Evolutionary conservation across 805 yeast species (phyloP), one percentile per base, ranked within the genome.

Genomic region (Wickerhamomyces pijperi): DNA sequence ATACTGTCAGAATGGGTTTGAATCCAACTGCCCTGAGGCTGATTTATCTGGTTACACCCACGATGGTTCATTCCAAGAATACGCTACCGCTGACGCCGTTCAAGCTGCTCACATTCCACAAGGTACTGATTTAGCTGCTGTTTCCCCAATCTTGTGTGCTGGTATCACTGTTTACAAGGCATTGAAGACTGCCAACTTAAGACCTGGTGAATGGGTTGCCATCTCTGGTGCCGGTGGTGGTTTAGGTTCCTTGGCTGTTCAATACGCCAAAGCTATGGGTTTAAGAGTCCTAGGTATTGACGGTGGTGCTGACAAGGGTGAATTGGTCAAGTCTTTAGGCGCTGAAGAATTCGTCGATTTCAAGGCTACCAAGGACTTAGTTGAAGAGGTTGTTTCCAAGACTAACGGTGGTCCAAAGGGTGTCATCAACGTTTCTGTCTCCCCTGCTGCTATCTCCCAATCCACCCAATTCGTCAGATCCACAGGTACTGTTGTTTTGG

Each of bases 151-250:
- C 55, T 72, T 85, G 53, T 84, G 95, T 65, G 95, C 94, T 15
- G 95, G 95, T 62, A 74, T 84, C 64, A 84, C 95, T 31, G 94
- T 82, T 40, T 84, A 84, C 76, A 84, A 83, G 70, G 95, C 94
- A 25, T 67, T 84, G 58, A 83, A 83, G 71, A 80, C 82, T 35
- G 83, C 92, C 28, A 56, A 12, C n/a, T 25, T 25, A 14, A 25
- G 13, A 14, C 29, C 29, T 66, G 69, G 58, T 39, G 66, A 60
- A 37, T 64, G 74, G 42, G 67, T 61, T 52, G 65, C 64, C 34
- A 40, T 42, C 36, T 38, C 43, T 20, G 46, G 46, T 42, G 46
- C 46, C 8, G 46, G 43, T 40, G 46, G 46, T 42, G 46, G 46
- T 34, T 23, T 42, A 25, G 46, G 46, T 40, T 28, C 46, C 31